A percentile compares a stretch with the other conserved stretches of the same genome.
phyloP scores from a whole-genome alignment of 2,329 filamentous ascomycete genomes.

The Coleophoma crateriformis region DNA sequence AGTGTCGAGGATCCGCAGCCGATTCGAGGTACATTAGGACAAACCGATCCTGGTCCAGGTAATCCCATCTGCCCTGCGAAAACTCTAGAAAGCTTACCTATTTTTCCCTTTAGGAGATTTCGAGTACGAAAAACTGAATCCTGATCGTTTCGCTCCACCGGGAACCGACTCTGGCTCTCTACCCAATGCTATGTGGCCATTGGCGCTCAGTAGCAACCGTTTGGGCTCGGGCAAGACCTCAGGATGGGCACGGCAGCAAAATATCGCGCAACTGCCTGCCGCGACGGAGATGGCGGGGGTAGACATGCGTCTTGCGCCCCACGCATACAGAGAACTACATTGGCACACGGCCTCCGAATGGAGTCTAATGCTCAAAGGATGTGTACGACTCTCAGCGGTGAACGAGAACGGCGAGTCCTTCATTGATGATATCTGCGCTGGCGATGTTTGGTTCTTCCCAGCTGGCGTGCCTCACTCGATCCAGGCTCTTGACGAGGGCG shows the following conservation, averaged over 20 bases:
- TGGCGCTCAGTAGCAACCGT: conserved; percentile 45
- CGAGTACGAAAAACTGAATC: conserved; percentile 46
- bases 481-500: conserved; percentile 47
- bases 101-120: conserved; percentile 28
- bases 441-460: conserved; percentile 51
- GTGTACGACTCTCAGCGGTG: conserved; percentile 44
- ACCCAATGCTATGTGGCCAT: conserved; percentile 45
- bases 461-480: conserved; percentile 44
- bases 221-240: conserved; percentile 27
- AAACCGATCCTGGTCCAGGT: conserved; percentile 43
- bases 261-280: conserved; percentile 41
- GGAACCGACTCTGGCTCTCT: conserved; percentile 44
- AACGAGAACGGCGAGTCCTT: conserved; percentile 44
- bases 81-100: background rate
- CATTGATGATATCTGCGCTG: conserved; percentile 40
- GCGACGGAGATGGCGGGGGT: conserved; percentile 48
- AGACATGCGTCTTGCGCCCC: conserved; percentile 50
- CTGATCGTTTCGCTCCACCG: conserved; percentile 48
- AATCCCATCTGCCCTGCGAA: background rate
- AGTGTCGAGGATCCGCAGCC: conserved; percentile 46
- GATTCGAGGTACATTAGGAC: conserved; percentile 42
- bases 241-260: conserved; percentile 55
- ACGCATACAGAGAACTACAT: conserved; percentile 58
- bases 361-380: conserved; percentile 47
- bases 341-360: conserved; percentile 53